phyloP scores from a whole-genome alignment of 768 basidiomycete species.

The Naganishia friedmannii region DNA sequence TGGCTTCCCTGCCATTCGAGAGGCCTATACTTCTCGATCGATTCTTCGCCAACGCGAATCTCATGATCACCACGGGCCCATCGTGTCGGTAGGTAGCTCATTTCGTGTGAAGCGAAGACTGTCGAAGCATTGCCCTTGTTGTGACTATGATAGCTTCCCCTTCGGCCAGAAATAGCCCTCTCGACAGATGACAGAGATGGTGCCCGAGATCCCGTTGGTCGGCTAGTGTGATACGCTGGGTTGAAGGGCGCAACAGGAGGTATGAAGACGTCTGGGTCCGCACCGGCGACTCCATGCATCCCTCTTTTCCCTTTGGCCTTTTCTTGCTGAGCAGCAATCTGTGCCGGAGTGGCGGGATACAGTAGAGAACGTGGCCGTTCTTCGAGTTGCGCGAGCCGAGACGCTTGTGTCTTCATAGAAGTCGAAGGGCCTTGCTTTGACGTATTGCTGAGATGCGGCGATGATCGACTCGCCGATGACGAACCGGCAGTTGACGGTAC shows the following conservation, averaged over 20 bases:
- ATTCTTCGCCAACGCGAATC: conserved; percentile 43
- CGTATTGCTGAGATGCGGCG: neutral
- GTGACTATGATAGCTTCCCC: conserved; percentile 16
- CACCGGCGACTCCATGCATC: neutral
- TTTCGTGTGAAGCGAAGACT: conserved; percentile 40
- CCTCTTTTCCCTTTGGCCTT: conserved; percentile 17
- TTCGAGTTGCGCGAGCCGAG: conserved; percentile 35
- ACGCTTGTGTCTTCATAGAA: conserved; percentile 18
- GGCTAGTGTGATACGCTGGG: conserved; percentile 16
- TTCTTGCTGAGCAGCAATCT: conserved; percentile 35
- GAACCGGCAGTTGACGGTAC: conserved; percentile 7
- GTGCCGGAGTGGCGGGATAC: conserved; percentile 49
- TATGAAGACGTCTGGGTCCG: conserved; percentile 19
- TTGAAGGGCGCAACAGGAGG: conserved; percentile 30
- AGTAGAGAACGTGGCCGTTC: conserved; percentile 43
- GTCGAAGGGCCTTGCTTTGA: conserved; percentile 1
- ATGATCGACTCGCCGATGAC: conserved; percentile 12
- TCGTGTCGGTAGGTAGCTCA: conserved; percentile 46
- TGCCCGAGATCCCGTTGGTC: neutral
- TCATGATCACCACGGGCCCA: conserved; percentile 49
- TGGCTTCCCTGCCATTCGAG: conserved; percentile 49
- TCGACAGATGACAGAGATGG: conserved; percentile 17
- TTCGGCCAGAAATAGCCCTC: conserved; percentile 4
- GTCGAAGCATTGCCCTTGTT: conserved; percentile 31
- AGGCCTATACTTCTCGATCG: conserved; percentile 49